Conservation (phyloP, 2,329 filamentous ascomycete genomes). For the Fusarium secorum region DNA sequence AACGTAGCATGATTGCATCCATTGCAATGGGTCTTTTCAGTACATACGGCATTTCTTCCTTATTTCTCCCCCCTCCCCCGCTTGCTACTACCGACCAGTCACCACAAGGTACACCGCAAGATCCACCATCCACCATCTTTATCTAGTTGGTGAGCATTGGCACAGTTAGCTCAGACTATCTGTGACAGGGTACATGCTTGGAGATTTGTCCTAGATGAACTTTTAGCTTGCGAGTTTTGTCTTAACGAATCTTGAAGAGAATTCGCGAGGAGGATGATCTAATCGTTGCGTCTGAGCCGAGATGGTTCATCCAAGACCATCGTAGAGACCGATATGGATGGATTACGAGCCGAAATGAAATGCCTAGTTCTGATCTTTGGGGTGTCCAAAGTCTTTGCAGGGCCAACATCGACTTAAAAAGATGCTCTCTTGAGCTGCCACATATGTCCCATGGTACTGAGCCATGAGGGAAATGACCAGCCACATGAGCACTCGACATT, state of each 20-base stretch:
- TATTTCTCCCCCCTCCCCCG: constrained; percentile 36
- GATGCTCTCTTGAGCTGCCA: constrained; percentile 1
- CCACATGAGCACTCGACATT: constrained; percentile 2
- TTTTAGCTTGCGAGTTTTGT: background rate
- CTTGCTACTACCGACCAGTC: constrained; percentile 24
- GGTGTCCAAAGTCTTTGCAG: background rate
- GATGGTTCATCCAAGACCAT: background rate
- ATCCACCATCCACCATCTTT: constrained; percentile 32
- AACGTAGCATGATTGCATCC: constrained; percentile 27
- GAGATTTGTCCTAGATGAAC: background rate
- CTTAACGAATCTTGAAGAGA: background rate
- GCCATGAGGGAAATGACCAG: constrained; percentile 3
- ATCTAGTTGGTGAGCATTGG: constrained; percentile 12
- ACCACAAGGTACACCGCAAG: constrained; percentile 21
- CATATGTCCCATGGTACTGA: constrained; percentile 12
- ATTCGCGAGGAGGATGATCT: background rate
- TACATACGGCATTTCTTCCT: constrained; percentile 11
- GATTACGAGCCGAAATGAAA: background rate
- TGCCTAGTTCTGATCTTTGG: background rate
- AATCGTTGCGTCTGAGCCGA: background rate
- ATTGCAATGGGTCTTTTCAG: constrained; percentile 5
- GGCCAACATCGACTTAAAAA: background rate
- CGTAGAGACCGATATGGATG: background rate
- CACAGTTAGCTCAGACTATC: constrained; percentile 3
- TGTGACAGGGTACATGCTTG: constrained; percentile 28